Base-by-base conservation (phyloP, 2,329 filamentous ascomycete genomes). In the Pyrenophora seminiperda region DNA sequence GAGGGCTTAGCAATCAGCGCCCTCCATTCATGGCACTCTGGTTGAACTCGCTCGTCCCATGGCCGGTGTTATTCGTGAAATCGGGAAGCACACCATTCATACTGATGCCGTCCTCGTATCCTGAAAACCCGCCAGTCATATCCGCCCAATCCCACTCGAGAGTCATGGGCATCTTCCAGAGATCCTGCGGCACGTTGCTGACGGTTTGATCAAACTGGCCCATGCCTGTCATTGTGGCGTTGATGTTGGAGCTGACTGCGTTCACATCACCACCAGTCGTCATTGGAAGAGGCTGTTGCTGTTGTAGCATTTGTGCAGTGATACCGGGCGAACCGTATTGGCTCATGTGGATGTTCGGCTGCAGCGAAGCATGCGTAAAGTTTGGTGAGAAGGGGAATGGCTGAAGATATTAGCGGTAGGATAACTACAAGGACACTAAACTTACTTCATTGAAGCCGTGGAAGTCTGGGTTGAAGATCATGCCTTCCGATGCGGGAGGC, bases 151-250 rank as follows among this genome's bases (percentile, higher is more conserved):
- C 91, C 91, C 92, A 97, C 69, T 97, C 93, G 17, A 97, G 81
- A 2, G 90, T 95, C 87, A 96, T 96, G 1, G 93, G 92, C 83
- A 97, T 87, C 71, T 93, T 89, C 85, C 94, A 99, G 19, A 97
- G 75, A 74, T 97, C 94, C 63, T 93, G 91, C 4, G 94, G 93
- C 17, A 97, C 84, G 32, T 62, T 70, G 57, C 67, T 67, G 65
- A 96, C 88, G 0, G 92, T 92, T 60, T 95, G 89, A 65, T 92
- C 88, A 67, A 92, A 91, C 14, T 79, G 70, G 14, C 67, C 66
- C 63, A 74, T 70, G 13, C 30, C 42, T 10, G 62, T 59, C 60
- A 71, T 67, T n/a, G 24, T 27, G 24, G 64, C 60, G 32, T 63
- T 64, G 40, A 68, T 65, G 39, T 56, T 65, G 27, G 45, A 61